Percentiles rank a stretch among this genome's conserved stretches.
Evolutionary conservation across 345 rosid species (phyloP).

Genomic region (Raphanus sativus): DNA sequence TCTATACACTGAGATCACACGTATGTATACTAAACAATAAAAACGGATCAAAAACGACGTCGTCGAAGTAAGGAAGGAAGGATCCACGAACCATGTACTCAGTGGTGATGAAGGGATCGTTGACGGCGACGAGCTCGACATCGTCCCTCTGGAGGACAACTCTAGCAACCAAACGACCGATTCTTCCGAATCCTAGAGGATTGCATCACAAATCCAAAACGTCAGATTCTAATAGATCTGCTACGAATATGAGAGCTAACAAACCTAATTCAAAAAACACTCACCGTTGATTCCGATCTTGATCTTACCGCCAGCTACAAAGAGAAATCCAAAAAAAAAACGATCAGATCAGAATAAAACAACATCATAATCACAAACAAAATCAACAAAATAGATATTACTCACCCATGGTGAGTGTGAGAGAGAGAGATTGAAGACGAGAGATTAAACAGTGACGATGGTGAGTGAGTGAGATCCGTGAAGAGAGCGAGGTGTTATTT

Average conservation of each 20-base stretch:
- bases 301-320: slow-evolving; percentile 59
- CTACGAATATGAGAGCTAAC: background rate
- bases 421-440: slow-evolving; percentile 7
- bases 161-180: slow-evolving; percentile 87
- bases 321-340: background rate
- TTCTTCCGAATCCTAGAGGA: slow-evolving; percentile 74
- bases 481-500: slow-evolving; percentile 4
- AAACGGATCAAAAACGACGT: background rate
- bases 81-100: slow-evolving; percentile 76
- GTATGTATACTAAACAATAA: background rate
- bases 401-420: slow-evolving; percentile 26
- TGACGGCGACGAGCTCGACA: slow-evolving; percentile 85
- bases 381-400: background rate
- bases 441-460: background rate
- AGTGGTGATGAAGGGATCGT: slow-evolving; percentile 74
- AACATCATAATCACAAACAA: background rate
- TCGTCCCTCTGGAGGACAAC: slow-evolving; percentile 78
- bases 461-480: slow-evolving; percentile 8
- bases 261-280: background rate
- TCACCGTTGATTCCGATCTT: slow-evolving; percentile 93
- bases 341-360: slow-evolving; percentile 6
- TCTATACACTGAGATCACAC: background rate
- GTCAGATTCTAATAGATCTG: slow-evolving; percentile 24
- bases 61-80: background rate
- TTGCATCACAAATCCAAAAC: background rate